phyloP scores from a whole-genome alignment of 371 early-diverging fungal genomes.

The Syncephalastrum contaminatum region DNA sequence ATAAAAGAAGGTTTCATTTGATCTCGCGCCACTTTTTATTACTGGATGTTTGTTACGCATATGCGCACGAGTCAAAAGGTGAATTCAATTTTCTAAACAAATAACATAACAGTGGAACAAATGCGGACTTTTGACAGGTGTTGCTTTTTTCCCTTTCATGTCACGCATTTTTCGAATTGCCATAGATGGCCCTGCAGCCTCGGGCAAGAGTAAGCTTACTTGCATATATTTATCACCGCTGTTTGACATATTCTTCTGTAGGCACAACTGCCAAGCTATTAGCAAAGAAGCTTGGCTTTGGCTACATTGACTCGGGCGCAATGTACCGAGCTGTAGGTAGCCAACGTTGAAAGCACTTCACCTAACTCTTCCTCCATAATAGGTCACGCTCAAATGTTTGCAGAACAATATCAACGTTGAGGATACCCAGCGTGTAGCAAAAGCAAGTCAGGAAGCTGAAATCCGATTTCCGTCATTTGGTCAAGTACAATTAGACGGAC shows the following conservation, averaged over 20 bases:
- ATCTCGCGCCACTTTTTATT: no score
- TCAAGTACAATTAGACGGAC: constrained; percentile 56
- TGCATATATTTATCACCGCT: constrained; percentile 8
- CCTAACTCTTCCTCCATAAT: neutral
- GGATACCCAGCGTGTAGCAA: constrained; percentile 26
- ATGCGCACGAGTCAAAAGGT: no score
- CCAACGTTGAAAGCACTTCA: neutral
- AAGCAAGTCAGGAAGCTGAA: constrained; percentile 20
- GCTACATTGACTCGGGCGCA: constrained; percentile 83
- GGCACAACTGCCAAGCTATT: constrained; percentile 75
- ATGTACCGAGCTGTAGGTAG: constrained; percentile 61
- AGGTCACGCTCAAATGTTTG: constrained; percentile 62
- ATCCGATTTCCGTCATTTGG: constrained; percentile 34
- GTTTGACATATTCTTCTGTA: constrained; percentile 18
- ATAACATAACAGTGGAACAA: no score
- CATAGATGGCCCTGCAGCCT: constrained; percentile 93
- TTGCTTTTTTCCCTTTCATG: constrained; percentile 19
- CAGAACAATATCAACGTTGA: constrained; percentile 35
- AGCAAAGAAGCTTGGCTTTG: constrained; percentile 71
- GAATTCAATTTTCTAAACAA: no score
- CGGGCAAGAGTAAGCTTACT: constrained; percentile 78
- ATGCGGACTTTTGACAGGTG: neutral
- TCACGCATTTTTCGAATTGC: constrained; percentile 72
- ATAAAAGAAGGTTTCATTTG: no score
- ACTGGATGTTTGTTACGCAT: no score